A percentile compares a stretch with the other conserved stretches of the same genome.
Evolutionary conservation across 805 yeast species (phyloP).

Genomic region (Tetrapisispora nanseiensis): DNA sequence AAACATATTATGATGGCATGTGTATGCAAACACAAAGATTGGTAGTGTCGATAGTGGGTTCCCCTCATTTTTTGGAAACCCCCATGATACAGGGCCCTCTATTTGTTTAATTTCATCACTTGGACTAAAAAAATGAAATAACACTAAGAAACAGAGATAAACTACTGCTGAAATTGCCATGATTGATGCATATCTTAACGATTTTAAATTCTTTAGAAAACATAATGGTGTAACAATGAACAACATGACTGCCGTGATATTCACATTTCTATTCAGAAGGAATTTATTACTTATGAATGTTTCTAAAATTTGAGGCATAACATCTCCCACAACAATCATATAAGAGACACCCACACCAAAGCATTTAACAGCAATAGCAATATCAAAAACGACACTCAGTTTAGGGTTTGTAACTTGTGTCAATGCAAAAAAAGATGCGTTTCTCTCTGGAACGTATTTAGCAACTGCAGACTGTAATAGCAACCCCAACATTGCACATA

Average conservation of each 20-base stretch:
- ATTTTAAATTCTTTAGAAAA: constrained; percentile 64
- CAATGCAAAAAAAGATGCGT: constrained; percentile 56
- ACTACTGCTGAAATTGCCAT: constrained; percentile 74
- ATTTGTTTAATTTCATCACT: constrained; percentile 18
- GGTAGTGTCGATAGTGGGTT: constrained; percentile 65
- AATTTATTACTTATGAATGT: constrained; percentile 27
- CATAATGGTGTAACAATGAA: constrained; percentile 43
- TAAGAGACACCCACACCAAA: constrained; percentile 64
- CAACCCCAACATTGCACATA: constrained; percentile 37
- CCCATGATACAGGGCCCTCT: constrained; percentile 41
- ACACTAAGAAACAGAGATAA: constrained; percentile 63
- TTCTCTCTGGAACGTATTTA: constrained; percentile 40
- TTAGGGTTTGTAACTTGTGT: constrained; percentile 54
- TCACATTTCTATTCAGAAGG: constrained; percentile 39
- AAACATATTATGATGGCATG: constrained; percentile 94
- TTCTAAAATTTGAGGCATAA: constrained; percentile 47
- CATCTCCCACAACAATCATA: constrained; percentile 59
- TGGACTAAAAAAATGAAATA: constrained; percentile 48
- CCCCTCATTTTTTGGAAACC: constrained; percentile 37
- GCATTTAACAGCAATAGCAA: constrained; percentile 62
- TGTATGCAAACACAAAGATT: constrained; percentile 87
- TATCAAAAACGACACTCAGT: constrained; percentile 50
- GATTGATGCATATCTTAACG: constrained; percentile 76
- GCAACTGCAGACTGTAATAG: constrained; percentile 52
- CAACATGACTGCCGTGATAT: constrained; percentile 52